Evolutionary conservation across 768 basidiomycete species (phyloP).

Genomic region (Lactarius indigo): DNA sequence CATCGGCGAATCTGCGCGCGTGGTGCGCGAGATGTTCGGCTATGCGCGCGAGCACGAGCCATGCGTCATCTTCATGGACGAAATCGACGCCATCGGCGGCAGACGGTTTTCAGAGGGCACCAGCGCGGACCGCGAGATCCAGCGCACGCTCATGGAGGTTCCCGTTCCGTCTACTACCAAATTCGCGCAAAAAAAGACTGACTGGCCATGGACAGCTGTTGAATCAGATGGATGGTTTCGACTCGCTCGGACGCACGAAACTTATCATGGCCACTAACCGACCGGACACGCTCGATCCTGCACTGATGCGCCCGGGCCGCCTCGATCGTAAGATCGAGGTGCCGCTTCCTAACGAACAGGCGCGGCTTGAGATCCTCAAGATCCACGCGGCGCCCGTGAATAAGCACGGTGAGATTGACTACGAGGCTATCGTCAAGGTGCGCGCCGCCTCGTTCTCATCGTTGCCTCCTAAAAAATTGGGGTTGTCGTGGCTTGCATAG

Average conservation of each 20-base stretch:
- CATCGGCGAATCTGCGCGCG: constrained; percentile 94
- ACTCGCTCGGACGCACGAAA: constrained; percentile 92
- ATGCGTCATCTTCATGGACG: constrained; percentile 98
- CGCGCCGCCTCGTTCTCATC: constrained; percentile 18
- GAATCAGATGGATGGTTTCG: constrained; percentile 99
- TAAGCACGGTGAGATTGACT: constrained; percentile 94
- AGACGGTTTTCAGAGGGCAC: constrained; percentile 89
- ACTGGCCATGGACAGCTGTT: constrained; percentile 54
- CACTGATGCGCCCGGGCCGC: constrained; percentile 91
- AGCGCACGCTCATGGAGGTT: constrained; percentile 98
- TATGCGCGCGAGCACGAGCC: constrained; percentile 98
- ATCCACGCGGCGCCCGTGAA: constrained; percentile 94
- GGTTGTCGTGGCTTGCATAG: constrained; percentile 34
- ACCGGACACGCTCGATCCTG: constrained; percentile 96
- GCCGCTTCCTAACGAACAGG: constrained; percentile 95
- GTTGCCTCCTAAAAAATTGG: neutral
- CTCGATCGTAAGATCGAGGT: constrained; percentile 98
- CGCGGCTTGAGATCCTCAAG: constrained; percentile 93
- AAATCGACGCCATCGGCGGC: constrained; percentile 97
- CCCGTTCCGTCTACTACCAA: constrained; percentile 22
- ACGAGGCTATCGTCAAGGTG: constrained; percentile 96
- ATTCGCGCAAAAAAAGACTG: neutral
- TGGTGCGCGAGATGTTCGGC: constrained; percentile 98
- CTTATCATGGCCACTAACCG: constrained; percentile 99
- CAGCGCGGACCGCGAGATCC: constrained; percentile 97